Evolutionary conservation across 1,284 basidiomycete species (phyloP).

Genomic region (Ceratobasidium sp.): DNA sequence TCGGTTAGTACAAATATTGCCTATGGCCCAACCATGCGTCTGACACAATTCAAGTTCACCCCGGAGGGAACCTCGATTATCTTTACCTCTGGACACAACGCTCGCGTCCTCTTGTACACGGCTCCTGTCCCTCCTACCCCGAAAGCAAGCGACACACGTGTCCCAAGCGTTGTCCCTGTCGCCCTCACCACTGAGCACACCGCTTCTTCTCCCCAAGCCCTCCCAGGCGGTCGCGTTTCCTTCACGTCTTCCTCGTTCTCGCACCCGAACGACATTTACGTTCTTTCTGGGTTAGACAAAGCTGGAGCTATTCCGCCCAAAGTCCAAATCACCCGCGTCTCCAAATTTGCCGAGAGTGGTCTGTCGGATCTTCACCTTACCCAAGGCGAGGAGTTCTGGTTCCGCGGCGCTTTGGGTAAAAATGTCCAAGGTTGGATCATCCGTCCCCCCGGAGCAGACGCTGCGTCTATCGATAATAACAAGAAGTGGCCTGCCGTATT

Average conservation of each 20-base stretch:
- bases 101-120: constrained; percentile 76
- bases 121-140: constrained; percentile 74
- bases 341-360: constrained; percentile 66
- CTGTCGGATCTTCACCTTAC: constrained; percentile 69
- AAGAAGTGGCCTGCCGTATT: constrained; percentile 81
- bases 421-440: constrained; percentile 84
- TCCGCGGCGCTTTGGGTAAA: constrained; percentile 76
- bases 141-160: constrained; percentile 57
- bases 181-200: constrained; percentile 68
- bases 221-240: constrained; percentile 68
- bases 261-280: constrained; percentile 77
- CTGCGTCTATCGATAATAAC: constrained; percentile 26
- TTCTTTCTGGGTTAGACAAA: constrained; percentile 63
- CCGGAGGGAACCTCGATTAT: constrained; percentile 75
- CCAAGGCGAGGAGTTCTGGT: constrained; percentile 83
- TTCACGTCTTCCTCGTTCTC: constrained; percentile 76
- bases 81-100: constrained; percentile 78
- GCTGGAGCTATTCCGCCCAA: neutral
- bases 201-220: constrained; percentile 68
- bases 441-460: constrained; percentile 63
- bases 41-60: constrained; percentile 67
- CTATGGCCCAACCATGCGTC: neutral
- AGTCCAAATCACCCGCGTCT: constrained; percentile 62
- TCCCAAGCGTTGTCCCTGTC: constrained; percentile 63
- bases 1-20: constrained; percentile 4